Evolutionary conservation across 169 alveolate genomes (phyloP).

Genomic region (Perkinsus marinus): DNA sequence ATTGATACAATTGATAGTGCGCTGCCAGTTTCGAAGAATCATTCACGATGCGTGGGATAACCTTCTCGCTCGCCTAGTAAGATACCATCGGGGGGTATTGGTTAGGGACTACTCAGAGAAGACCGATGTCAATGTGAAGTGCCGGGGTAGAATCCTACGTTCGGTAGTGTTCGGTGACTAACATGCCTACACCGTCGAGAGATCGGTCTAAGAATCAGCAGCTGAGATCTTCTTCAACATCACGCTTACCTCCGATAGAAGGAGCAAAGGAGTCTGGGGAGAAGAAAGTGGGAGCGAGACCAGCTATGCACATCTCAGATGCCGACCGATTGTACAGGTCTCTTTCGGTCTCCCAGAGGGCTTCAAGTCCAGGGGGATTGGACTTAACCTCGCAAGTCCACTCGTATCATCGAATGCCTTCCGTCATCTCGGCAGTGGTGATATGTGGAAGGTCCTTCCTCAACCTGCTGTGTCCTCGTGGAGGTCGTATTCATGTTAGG

Average conservation of each 20-base stretch:
- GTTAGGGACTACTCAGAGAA: no score
- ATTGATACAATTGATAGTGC: no score
- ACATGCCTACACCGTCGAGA: neutral
- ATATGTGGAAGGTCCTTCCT: neutral
- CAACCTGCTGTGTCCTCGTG: neutral
- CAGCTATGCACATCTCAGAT: no score
- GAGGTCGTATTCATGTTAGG: neutral
- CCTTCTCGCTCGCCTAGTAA: no score
- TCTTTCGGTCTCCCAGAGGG: neutral
- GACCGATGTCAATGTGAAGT: neutral
- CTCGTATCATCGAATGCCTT: neutral
- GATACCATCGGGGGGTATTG: no score
- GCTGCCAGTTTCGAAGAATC: no score
- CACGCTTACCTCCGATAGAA: neutral
- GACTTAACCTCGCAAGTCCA: neutral
- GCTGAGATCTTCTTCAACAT: neutral
- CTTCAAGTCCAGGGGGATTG: neutral
- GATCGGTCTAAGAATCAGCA: neutral
- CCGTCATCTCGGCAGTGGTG: neutral
- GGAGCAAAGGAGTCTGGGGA: neutral
- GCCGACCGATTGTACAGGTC: neutral
- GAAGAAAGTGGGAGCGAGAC: neutral
- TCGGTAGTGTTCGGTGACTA: no score
- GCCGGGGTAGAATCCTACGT: neutral
- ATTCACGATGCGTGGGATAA: no score